These are phyloP conservation scores for Exophiala oligosperma DNA, from an alignment of 2,329 filamentous ascomycete species.

Conservation along the genomic window DNA sequence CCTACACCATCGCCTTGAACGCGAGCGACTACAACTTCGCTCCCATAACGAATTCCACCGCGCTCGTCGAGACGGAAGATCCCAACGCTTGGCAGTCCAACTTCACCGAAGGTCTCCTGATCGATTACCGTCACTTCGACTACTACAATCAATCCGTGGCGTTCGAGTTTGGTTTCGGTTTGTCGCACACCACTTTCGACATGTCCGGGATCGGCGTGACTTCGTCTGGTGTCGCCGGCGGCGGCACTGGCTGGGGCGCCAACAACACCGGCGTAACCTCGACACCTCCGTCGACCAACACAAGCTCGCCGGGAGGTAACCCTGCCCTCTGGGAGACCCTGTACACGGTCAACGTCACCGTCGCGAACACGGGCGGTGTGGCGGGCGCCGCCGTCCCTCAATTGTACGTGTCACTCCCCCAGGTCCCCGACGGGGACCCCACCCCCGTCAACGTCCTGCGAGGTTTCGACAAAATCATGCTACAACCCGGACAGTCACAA, in stretches of 20 bases:
- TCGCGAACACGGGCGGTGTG: conserved; percentile 69
- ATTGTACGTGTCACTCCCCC: conserved; percentile 51
- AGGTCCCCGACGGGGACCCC: conserved; percentile 45
- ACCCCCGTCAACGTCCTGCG: conserved; percentile 58
- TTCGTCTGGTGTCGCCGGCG: conserved; percentile 49
- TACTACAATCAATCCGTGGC: conserved; percentile 43
- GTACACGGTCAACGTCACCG: conserved; percentile 62
- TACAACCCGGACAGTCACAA: conserved; percentile 50
- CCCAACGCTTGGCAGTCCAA: conserved; percentile 66
- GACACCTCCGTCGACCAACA: conserved; percentile 35
- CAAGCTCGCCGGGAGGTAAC: conserved; percentile 61
- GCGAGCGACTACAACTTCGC: conserved; percentile 65
- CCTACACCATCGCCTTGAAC: conserved; percentile 75
- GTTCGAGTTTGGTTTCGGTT: conserved; percentile 73
- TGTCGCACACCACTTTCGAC: conserved; percentile 77
- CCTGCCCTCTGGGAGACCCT: conserved; percentile 55
- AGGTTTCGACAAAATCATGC: conserved; percentile 61
- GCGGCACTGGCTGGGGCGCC: conserved; percentile 37
- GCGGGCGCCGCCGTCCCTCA: conserved; percentile 72
- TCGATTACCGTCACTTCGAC: conserved; percentile 80
- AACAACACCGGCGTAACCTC: conserved; percentile 50
- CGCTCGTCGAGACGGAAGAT: conserved; percentile 17
- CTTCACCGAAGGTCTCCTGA: conserved; percentile 76
- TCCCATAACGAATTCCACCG: conserved; percentile 51
- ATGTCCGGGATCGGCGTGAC: conserved; percentile 67